Conservation (phyloP, 139 green algal genomes). For the Tetradesmus obliquus region DNA sequence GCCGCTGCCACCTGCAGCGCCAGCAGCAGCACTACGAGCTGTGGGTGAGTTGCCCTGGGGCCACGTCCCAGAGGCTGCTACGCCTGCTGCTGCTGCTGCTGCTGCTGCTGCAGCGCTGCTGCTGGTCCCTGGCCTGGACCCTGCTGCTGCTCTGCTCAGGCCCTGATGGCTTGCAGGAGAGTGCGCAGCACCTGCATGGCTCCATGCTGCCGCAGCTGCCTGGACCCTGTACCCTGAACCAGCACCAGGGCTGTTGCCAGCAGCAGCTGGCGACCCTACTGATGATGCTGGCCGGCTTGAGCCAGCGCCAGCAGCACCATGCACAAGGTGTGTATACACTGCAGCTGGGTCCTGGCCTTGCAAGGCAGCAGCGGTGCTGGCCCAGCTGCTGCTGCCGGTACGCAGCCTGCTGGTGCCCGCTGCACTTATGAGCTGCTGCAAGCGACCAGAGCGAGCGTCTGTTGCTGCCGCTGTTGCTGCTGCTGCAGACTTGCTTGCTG, state of each 20-base stretch:
- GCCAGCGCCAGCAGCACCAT: not conserved
- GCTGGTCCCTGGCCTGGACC: not conserved
- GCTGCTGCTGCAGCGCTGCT: not conserved
- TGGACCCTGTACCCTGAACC: not conserved
- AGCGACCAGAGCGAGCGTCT: not conserved
- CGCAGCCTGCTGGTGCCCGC: not conserved
- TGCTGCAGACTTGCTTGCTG: not conserved
- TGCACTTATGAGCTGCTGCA: constrained; percentile 1
- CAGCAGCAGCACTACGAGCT: not conserved
- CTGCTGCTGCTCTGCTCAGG: not conserved
- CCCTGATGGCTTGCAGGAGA: not conserved
- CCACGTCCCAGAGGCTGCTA: not conserved
- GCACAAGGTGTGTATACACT: not conserved
- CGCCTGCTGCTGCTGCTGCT: not conserved
- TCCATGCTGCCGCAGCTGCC: not conserved
- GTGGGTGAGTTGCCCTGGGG: not conserved
- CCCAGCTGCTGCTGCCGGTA: not conserved
- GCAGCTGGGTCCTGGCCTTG: not conserved
- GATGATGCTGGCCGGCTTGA: not conserved
- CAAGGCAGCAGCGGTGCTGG: not conserved
- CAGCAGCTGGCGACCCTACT: not conserved
- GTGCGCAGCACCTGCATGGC: not conserved
- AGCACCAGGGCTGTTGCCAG: not conserved
- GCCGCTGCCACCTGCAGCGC: not conserved
- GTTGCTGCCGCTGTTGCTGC: not conserved